A percentile compares a stretch with the other conserved stretches of the same genome.
phyloP scores from a whole-genome alignment of 805 yeast genomes.

The Spathaspora sp. region DNA sequence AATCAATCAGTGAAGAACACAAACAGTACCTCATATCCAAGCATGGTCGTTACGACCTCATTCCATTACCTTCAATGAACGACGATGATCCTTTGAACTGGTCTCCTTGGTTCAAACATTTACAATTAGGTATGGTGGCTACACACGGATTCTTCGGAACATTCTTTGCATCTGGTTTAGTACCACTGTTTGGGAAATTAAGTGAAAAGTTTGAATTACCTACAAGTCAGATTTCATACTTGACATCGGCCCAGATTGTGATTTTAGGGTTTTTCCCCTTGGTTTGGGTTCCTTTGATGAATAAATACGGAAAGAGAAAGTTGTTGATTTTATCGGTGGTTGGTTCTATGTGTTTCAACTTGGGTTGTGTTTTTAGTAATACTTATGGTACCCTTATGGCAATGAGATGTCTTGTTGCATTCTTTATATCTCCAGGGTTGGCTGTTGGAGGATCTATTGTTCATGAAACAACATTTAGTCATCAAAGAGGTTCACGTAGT shows the following conservation, averaged over 20 bases:
- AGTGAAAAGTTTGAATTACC: conserved; percentile 6
- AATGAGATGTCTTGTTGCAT: conserved; percentile 11
- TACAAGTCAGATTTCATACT: conserved; percentile 9
- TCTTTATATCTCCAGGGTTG: conserved; percentile 12
- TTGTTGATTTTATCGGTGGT: conserved; percentile 10
- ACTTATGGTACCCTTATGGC: conserved; percentile 11
- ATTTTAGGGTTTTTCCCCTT: conserved; percentile 14
- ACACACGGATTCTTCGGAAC: conserved; percentile 14
- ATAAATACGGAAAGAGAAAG: conserved; percentile 11
- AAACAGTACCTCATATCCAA: conserved; percentile 8
- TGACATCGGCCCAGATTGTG: conserved; percentile 14
- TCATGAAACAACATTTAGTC: conserved; percentile 12
- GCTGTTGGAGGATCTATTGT: conserved; percentile 15
- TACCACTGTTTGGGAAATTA: conserved; percentile 12
- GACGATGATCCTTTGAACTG: conserved; percentile 17
- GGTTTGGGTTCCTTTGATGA: conserved; percentile 15
- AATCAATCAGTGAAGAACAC: conserved; percentile 6
- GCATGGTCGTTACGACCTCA: conserved; percentile 12
- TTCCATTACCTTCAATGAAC: conserved; percentile 11
- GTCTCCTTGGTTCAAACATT: conserved; percentile 7
- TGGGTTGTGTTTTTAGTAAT: conserved; percentile 11
- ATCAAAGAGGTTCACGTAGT: conserved; percentile 13
- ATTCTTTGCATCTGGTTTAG: conserved; percentile 16
- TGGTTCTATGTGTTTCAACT: conserved; percentile 10
- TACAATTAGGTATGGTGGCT: conserved; percentile 13